Evolutionary conservation across 305 asterid genomes (phyloP), one percentile per base, ranked within the genome.

Genomic region (Fraxinus platypoda): DNA sequence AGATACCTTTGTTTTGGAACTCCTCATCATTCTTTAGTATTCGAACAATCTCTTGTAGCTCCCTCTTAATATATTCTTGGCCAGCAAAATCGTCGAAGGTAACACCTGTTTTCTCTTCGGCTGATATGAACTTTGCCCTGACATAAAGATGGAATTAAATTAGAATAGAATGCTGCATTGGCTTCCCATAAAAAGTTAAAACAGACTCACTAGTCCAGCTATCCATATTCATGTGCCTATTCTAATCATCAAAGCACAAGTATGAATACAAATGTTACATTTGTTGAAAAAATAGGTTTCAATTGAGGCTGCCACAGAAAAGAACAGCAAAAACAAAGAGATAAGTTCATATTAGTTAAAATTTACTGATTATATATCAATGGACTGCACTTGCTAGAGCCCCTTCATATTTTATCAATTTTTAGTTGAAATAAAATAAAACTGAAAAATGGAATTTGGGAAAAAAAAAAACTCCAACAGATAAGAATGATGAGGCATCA

Each of bases 31-130:
- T 93, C 89, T 93, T 96, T 68, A 96, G 87, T 83, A 96, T 96
- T 17, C 93, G 85, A 73, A 96, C 99, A 83, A 96, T 92, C 93
- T 96, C 99, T 86, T 94, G 98, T 75, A 96, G 90, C 87, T 96
- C 99, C 87, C 97, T 93, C 93, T 96, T 96, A 81, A 96, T 96
- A 87, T 96, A 96, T 85, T 96, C 99, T 90, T 96, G 99, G 59
- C 99, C 99, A 80, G 99, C 99, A 86, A 96, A 96, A 88, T 96
- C 98, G 77, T 94, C 99, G 81, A 96, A 96, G 71, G 98, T 93
- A 81, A 96, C 89, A 75, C 99, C 99, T 78, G 99, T 96, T 84
- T 90, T 96, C 82, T 94, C 98, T 90, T 96, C 99, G 28, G 99
- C 98, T 82, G 99, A 96, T 83, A 96, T 93, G 83, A 96, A 96